Percentiles rank a stretch among this genome's conserved stretches.
Evolutionary conservation across 1,284 basidiomycete species (phyloP).

Genomic region (Puccinia coronata): DNA sequence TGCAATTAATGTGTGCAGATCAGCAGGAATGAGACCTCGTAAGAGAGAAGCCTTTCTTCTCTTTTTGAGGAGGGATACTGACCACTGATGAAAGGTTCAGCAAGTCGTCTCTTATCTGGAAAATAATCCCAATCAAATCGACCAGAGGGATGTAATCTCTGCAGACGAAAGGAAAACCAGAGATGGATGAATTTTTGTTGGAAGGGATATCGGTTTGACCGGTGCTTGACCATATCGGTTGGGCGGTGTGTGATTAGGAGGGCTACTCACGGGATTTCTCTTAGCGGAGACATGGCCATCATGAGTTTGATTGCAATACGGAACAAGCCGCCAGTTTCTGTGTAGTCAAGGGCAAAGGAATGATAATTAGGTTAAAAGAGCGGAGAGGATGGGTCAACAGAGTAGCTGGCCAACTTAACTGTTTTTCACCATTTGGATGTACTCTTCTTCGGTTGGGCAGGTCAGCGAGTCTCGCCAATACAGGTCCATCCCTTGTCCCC

Average conservation of each 20-base stretch:
- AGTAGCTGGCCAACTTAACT: too few relatives aligned
- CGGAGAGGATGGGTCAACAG: background rate
- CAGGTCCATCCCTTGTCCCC: slow-evolving; percentile 92
- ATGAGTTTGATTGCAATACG: slow-evolving; percentile 91
- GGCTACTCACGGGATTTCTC: slow-evolving; percentile 30
- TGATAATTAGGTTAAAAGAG: background rate
- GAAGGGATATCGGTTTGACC: too few relatives aligned
- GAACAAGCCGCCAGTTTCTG: slow-evolving; percentile 94
- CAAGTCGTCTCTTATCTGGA: slow-evolving; percentile 96
- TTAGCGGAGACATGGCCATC: slow-evolving; percentile 70
- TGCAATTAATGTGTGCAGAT: background rate
- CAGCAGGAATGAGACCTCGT: background rate
- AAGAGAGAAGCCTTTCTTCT: background rate
- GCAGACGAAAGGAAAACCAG: background rate
- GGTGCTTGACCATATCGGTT: too few relatives aligned
- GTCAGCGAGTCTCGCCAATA: slow-evolving; percentile 88
- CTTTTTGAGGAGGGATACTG: slow-evolving; percentile 52
- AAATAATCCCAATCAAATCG: slow-evolving; percentile 89
- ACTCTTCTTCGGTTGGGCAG: slow-evolving; percentile 93
- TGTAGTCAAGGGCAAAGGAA: background rate
- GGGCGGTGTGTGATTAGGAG: background rate
- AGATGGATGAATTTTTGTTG: background rate
- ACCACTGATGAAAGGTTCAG: slow-evolving; percentile 90
- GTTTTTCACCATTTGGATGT: slow-evolving; percentile 93
- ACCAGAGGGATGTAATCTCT: slow-evolving; percentile 89